Conservation (phyloP, 106 monocot species). For the Dactylorhiza incarnata region DNA sequence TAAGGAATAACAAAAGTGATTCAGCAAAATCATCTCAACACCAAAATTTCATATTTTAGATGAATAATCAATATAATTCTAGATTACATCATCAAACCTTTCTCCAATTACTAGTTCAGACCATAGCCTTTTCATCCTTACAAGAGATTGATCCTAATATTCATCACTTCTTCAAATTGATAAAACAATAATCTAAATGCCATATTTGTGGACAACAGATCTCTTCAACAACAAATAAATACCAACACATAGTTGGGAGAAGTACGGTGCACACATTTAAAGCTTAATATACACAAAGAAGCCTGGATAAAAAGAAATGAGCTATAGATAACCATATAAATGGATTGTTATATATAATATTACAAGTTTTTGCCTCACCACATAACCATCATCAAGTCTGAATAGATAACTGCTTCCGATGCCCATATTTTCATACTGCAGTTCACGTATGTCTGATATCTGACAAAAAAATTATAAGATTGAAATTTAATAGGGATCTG, state of each 20-base stretch:
- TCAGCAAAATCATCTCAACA: too few species aligned
- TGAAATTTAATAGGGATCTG: constrained; percentile 6
- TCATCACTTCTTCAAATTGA: neutral
- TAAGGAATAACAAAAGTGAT: too few species aligned
- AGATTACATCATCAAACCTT: neutral
- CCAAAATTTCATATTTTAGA: too few species aligned
- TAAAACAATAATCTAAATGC: neutral
- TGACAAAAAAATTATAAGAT: constrained; percentile 13
- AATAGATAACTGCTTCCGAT: constrained; percentile 99
- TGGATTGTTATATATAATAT: neutral
- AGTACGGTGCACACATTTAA: neutral
- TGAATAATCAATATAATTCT: too few species aligned
- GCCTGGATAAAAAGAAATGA: neutral
- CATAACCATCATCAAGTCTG: constrained; percentile 94
- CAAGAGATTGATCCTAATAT: neutral
- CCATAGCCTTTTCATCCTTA: neutral
- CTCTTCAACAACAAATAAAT: constrained; percentile 3
- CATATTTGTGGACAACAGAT: neutral
- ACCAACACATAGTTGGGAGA: neutral
- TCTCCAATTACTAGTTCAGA: neutral
- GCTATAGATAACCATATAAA: neutral
- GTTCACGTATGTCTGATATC: constrained; percentile 93
- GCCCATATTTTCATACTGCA: constrained; percentile 88
- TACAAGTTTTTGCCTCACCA: constrained; percentile 41
- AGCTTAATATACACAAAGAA: neutral